Base-by-base conservation (phyloP, 257 asterid genomes). In the Gentiana straminea region DNA sequence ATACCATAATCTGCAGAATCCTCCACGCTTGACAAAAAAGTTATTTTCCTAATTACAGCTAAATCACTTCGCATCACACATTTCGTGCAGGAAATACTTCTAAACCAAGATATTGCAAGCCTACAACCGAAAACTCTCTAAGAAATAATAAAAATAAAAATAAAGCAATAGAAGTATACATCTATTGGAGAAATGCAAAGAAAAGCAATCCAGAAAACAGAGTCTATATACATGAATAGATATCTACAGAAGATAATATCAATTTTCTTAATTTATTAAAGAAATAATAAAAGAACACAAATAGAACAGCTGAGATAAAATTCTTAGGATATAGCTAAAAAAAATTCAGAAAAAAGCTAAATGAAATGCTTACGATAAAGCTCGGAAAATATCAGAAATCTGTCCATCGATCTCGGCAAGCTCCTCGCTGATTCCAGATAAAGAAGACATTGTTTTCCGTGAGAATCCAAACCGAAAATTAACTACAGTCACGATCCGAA, bases 371-470 rank as follows among this genome's bases (percentile, higher is more conserved):
- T 70, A 91, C 98, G 96, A 82, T n/a, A 91, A 84, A 72, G 89
- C 94, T 68, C 98, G 85, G 54, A 91, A 76, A 61, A 84, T 73
- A 73, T 91, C 96, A 7, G 86, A 77, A 76, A 91, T 82, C 61
- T 83, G 94, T 49, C 95, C 98, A 57, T 91, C 98, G 76, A 91
- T 87, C 86, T 91, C 95, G 57, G 83, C 81, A 51, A 91, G 94
- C 78, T 81, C 94, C 46, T 91, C 96, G 87, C 92, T 84, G 60
- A 77, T 52, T 38, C 59, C 68, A 65, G 84, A 67, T 50, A 68
- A 70, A 2, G 75, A 70, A 65, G 80, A 77, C 95, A 87, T 84
- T 43, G 41, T 35, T 39, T 11, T 41, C 7, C 33, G 9, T 48
- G n/a, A 36, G 10, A 57, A 49, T 35, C 2, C 12, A 38, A 32